A percentile compares a stretch with the other conserved stretches of the same genome.
These are phyloP conservation scores for Eutypella sp. DNA, from an alignment of 2,329 filamentous ascomycete genomes.

Conservation along the genomic window DNA sequence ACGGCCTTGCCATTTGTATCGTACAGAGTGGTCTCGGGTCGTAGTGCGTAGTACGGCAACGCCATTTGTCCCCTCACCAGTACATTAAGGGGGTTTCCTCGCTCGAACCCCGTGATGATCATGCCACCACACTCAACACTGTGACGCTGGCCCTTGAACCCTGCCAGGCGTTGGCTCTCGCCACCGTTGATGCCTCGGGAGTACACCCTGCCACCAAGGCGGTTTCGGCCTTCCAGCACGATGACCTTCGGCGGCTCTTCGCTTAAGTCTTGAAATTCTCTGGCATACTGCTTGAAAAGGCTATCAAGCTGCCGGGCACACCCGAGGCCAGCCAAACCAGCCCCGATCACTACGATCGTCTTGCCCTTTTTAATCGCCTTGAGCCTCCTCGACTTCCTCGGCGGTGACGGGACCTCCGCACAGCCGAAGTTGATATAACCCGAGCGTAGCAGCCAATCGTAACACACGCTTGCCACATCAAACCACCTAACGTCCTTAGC, in stretches of 20 bases:
- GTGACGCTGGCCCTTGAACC: conserved; percentile 55
- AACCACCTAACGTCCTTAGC: conserved; percentile 86
- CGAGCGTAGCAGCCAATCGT: conserved; percentile 84
- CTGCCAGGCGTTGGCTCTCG: conserved; percentile 44
- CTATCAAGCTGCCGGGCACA: conserved; percentile 87
- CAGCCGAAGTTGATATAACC: conserved; percentile 98
- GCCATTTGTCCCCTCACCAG: conserved; percentile 87
- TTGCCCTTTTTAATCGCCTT: conserved; percentile 51
- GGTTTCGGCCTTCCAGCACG: conserved; percentile 78
- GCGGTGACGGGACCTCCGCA: conserved; percentile 59
- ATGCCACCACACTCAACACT: conserved; percentile 97
- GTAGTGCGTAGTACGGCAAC: conserved; percentile 77
- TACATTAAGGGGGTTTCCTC: conserved; percentile 88
- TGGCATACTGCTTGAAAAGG: conserved; percentile 75
- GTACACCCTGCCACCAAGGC: conserved; percentile 89
- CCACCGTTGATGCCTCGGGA: conserved; percentile 66
- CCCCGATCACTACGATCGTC: conserved; percentile 82
- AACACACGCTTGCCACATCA: conserved; percentile 79
- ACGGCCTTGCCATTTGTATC: conserved; percentile 77
- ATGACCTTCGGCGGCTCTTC: conserved; percentile 71
- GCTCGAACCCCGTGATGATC: conserved; percentile 95
- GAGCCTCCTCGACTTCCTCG: conserved; percentile 33
- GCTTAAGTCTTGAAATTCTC: conserved; percentile 58
- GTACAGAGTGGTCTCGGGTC: conserved; percentile 80
- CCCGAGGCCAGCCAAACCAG: conserved; percentile 88